Percentiles rank a stretch among this genome's conserved stretches.
These are phyloP conservation scores for Leccinum obscurum DNA, from an alignment of 768 basidiomycete genomes.

Conservation along the genomic window DNA sequence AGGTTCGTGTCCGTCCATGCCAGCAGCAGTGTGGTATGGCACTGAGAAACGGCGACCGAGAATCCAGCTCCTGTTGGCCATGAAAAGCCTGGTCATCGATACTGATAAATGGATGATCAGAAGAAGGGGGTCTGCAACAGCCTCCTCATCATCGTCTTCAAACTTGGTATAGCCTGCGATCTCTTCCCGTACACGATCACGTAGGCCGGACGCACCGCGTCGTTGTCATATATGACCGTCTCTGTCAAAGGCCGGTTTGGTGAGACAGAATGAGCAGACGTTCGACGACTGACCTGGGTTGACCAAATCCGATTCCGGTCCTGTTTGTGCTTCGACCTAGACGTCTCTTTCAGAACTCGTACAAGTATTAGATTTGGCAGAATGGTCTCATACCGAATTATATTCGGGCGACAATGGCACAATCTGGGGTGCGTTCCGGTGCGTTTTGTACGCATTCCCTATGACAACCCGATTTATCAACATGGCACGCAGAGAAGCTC, in stretches of 20 bases:
- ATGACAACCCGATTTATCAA: conserved; percentile 10
- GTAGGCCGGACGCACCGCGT: conserved; percentile 16
- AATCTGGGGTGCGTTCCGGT: conserved; percentile 14
- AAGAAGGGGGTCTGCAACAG: conserved; percentile 5
- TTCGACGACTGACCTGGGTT: conserved; percentile 10
- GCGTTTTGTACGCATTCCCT: conserved; percentile 12
- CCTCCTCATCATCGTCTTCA: neutral
- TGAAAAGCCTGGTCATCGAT: neutral
- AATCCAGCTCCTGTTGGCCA: neutral
- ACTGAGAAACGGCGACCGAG: neutral
- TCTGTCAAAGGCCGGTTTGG: neutral
- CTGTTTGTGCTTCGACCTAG: conserved; percentile 16
- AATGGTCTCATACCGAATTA: conserved; percentile 8
- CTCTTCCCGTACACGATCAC: conserved; percentile 15
- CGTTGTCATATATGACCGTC: conserved; percentile 17
- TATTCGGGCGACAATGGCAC: conserved; percentile 6
- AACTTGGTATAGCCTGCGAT: neutral
- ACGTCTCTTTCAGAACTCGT: neutral
- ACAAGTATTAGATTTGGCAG: no score
- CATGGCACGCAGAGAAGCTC: conserved; percentile 13
- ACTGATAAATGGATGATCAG: conserved; percentile 1
- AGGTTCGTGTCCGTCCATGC: neutral
- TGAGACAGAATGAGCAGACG: neutral
- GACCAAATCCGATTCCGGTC: conserved; percentile 15
- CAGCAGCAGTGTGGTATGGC: neutral